These are phyloP conservation scores for Nothophaeocryptopus gaeumannii DNA, from an alignment of 2,329 filamentous ascomycete genomes.

Conservation along the genomic window DNA sequence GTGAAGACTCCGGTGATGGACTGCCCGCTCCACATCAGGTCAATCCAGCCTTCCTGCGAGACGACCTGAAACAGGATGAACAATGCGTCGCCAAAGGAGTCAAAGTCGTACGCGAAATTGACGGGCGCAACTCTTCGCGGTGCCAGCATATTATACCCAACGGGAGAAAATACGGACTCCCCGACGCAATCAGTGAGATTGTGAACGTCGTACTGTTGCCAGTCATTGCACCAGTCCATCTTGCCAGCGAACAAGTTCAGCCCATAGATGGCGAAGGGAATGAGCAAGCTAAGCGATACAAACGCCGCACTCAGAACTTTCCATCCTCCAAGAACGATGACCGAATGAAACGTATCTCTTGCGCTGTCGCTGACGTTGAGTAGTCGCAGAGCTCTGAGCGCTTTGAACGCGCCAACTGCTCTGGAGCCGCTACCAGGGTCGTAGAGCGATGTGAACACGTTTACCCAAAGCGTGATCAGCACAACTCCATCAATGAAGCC, in stretches of 20 bases:
- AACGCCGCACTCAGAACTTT: slow-evolving; percentile 91
- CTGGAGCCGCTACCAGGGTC: slow-evolving; percentile 82
- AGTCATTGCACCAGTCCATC: slow-evolving; percentile 77
- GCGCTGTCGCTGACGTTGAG: slow-evolving; percentile 96
- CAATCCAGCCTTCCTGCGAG: slow-evolving; percentile 95
- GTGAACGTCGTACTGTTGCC: slow-evolving; percentile 48
- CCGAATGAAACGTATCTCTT: slow-evolving; percentile 91
- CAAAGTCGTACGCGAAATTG: slow-evolving; percentile 87
- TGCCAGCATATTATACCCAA: slow-evolving; percentile 78
- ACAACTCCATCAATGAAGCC: slow-evolving; percentile 93
- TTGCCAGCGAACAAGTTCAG: slow-evolving; percentile 87
- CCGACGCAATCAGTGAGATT: slow-evolving; percentile 74
- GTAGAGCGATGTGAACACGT: slow-evolving; percentile 77
- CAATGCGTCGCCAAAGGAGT: slow-evolving; percentile 87
- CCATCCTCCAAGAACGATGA: slow-evolving; percentile 90
- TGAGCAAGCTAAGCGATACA: slow-evolving; percentile 87
- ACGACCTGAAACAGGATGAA: slow-evolving; percentile 99
- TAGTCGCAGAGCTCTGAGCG: slow-evolving; percentile 81
- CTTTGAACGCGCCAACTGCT: slow-evolving; percentile 95
- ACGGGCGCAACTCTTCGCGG: slow-evolving; percentile 65
- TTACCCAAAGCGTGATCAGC: slow-evolving; percentile 90
- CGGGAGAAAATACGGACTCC: slow-evolving; percentile 75
- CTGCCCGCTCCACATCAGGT: slow-evolving; percentile 83
- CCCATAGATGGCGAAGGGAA: slow-evolving; percentile 95
- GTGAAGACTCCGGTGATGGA: slow-evolving; percentile 72